Conservation (phyloP, 768 basidiomycete species). For the Podaxis pistillaris region DNA sequence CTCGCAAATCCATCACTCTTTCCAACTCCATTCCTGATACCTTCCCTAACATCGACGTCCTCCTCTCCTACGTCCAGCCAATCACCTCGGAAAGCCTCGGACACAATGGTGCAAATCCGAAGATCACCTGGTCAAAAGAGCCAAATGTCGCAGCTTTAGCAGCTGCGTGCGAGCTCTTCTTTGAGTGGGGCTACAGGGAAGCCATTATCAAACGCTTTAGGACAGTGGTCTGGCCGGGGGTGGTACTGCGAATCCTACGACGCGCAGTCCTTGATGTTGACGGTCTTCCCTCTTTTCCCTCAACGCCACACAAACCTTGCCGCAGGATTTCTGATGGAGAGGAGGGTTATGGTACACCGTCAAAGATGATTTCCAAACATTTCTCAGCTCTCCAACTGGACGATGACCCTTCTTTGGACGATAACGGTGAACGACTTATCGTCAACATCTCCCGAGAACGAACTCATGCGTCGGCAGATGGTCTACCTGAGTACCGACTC, state of each 20-base stretch:
- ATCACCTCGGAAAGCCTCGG: conserved; percentile 67
- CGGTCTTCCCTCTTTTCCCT: conserved; percentile 21
- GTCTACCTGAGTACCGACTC: conserved; percentile 74
- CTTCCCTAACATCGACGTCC: conserved; percentile 72
- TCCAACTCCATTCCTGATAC: conserved; percentile 60
- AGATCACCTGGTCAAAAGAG: conserved; percentile 50
- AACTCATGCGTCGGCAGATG: conserved; percentile 68
- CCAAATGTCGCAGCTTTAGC: conserved; percentile 74
- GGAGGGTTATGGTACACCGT: conserved; percentile 42
- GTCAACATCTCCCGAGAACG: conserved; percentile 66
- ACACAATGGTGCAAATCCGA: conserved; percentile 32
- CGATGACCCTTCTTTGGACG: conserved; percentile 27
- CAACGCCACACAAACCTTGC: conserved; percentile 37
- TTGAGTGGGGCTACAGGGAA: conserved; percentile 90
- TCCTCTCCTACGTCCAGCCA: conserved; percentile 78
- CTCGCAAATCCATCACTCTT: conserved; percentile 61
- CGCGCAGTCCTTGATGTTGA: conserved; percentile 56
- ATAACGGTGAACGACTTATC: conserved; percentile 46
- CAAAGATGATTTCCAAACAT: conserved; percentile 54
- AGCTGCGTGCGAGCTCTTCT: conserved; percentile 78
- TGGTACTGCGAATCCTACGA: conserved; percentile 70
- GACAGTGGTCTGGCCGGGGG: conserved; percentile 78
- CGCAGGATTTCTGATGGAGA: conserved; percentile 22
- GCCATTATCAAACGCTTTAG: conserved; percentile 82
- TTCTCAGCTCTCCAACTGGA: conserved; percentile 46